These are phyloP conservation scores for Aquilaria malaccensis DNA, from an alignment of 345 rosid species.

Conservation along the genomic window DNA sequence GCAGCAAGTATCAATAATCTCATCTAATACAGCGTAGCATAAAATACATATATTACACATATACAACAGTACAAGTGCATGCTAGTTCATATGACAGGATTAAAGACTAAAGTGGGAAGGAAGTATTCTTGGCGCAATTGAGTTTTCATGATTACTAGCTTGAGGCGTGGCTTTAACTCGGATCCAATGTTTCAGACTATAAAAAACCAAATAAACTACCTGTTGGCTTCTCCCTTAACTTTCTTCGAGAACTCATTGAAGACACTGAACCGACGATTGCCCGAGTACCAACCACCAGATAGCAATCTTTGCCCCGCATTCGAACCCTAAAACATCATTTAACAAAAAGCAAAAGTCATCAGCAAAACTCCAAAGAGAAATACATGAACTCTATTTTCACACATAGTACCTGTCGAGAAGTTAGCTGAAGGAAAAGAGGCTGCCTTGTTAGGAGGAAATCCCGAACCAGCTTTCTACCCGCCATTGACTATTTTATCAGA, in stretches of 20 bases:
- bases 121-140: too few species aligned
- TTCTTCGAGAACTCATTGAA: constrained; percentile 73
- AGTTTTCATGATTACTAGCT: too few species aligned
- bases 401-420: constrained; percentile 37
- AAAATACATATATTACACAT: too few species aligned
- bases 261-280: constrained; percentile 57
- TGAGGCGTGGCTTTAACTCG: too few species aligned
- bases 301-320: constrained; percentile 31
- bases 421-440: constrained; percentile 30
- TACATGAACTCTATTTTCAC: background rate
- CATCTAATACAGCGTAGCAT: too few species aligned
- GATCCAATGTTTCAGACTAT: too few species aligned
- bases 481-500: constrained; percentile 33
- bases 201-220: constrained; percentile 22
- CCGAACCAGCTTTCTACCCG: constrained; percentile 68
- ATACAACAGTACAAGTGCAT: too few species aligned
- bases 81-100: too few species aligned
- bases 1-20: too few species aligned
- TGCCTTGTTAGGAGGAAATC: constrained; percentile 50
- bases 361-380: constrained; percentile 7
- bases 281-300: constrained; percentile 25
- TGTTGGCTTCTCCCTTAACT: constrained; percentile 66
- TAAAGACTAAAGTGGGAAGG: too few species aligned
- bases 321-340: constrained; percentile 32
- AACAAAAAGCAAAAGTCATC: background rate